phyloP scores from a whole-genome alignment of 164 flowering plant species.

The Sedum album region DNA sequence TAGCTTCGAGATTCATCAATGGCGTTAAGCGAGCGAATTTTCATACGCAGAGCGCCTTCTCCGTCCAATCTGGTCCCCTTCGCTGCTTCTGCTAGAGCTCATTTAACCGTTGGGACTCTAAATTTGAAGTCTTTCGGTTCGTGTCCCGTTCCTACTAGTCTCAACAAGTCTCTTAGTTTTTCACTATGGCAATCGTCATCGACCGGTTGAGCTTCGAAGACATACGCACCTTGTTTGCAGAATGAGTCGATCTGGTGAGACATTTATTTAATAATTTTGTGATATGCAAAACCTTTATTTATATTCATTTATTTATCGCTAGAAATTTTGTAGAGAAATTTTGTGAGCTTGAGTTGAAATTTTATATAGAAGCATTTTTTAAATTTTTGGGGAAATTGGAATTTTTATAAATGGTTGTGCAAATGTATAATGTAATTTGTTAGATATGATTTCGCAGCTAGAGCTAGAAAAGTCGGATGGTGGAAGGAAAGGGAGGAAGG shows the following conservation, averaged over 20 bases:
- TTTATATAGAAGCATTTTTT: background rate
- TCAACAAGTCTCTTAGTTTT: background rate
- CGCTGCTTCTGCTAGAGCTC: conserved; percentile 4
- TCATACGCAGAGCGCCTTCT: conserved; percentile 6
- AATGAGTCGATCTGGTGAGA: conserved; percentile 33
- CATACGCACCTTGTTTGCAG: conserved; percentile 28
- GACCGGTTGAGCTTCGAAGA: conserved; percentile 5
- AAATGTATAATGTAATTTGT: conserved; percentile 15
- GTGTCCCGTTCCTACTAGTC: background rate
- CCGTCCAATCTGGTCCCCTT: conserved; percentile 9
- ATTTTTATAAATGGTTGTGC: background rate
- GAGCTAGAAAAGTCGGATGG: conserved; percentile 59
- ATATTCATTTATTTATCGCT: no score
- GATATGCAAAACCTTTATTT: no score
- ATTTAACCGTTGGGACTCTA: background rate
- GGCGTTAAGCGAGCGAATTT: conserved; percentile 14
- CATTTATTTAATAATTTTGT: background rate
- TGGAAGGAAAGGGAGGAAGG: conserved; percentile 42
- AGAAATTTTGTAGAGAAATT: background rate
- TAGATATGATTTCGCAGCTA: conserved; percentile 72
- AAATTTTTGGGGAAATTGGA: no score
- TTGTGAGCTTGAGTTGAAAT: background rate
- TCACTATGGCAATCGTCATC: background rate
- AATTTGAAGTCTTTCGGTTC: background rate
- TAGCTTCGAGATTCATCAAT: conserved; percentile 8